Evolutionary conservation across 257 asterid genomes (phyloP).

Genomic region (Asclepias syriaca): DNA sequence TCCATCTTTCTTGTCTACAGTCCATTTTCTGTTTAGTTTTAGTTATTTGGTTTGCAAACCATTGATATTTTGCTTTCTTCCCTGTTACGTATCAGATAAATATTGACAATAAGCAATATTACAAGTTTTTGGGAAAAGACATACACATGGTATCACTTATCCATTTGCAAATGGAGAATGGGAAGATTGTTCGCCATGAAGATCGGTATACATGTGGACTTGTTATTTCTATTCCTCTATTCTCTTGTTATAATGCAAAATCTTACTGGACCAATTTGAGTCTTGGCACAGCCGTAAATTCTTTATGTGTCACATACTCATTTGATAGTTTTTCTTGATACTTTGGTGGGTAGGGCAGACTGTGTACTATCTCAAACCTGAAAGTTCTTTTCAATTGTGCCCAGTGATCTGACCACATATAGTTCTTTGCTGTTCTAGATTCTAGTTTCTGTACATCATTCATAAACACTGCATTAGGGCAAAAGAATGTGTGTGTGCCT

Average conservation of each 20-base stretch:
- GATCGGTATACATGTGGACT: constrained; percentile 48
- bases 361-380: background rate
- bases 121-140: constrained; percentile 74
- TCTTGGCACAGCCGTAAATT: background rate
- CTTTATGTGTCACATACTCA: background rate
- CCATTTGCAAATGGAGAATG: constrained; percentile 65
- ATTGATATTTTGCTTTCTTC: background rate
- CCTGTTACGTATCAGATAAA: constrained; percentile 34
- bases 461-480: background rate
- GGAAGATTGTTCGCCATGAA: constrained; percentile 74
- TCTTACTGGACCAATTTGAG: background rate
- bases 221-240: too few species aligned
- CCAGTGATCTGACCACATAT: background rate
- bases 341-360: background rate
- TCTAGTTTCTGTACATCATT: background rate
- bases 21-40: background rate
- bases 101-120: constrained; percentile 77
- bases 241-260: background rate
- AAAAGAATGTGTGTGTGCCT: background rate
- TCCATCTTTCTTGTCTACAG: background rate
- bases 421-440: background rate
- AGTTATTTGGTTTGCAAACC: background rate
- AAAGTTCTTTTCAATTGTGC: background rate
- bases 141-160: constrained; percentile 73
- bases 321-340: background rate